Base-by-base conservation (phyloP, 192 early-diverging fungal species). In the Linnemannia hyalina region DNA sequence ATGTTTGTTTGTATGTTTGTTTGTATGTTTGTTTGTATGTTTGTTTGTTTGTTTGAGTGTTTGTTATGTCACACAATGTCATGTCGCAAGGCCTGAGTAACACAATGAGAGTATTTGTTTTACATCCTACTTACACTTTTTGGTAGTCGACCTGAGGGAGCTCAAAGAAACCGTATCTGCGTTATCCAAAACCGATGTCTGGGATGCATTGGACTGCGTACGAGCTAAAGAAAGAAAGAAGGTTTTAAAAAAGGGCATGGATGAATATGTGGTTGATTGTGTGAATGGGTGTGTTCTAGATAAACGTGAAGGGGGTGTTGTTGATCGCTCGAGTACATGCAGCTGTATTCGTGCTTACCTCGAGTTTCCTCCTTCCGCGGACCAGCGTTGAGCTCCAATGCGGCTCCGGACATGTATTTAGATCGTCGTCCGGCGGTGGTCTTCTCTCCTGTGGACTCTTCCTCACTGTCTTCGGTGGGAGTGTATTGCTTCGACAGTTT, bases 401-500 rank as follows among this genome's bases (percentile, higher is more conserved):
- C 42, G 11, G 82, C 47, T 15, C 82, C 82, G 18, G 82, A 83
- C 60, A 83, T 65, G 72, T 68, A 83, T 46, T 75, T 76, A n/a
- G 82, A 74, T 13, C 82, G 82, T 15, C 76, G 54, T 36, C 44
- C 16, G 23, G 49, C 47, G 8, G 47, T 41, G 8, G 60, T 32
- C 4, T 70, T 70, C 15, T 35, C 40, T 47, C 55, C 46, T 16
- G 46, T 16, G 35, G 77, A 54, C 52, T 81, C 80, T 42, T 81
- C 80, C 71, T 81, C 80, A 40, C 80, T 81, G 38, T 81, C 83
- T 44, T 85, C 83, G 0, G 83, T 77, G 23, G 83, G 83, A 16
- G 78, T 86, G 52, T 86, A 86, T 40, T 86, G 83, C 75, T 80
- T 86, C 16, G 83, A 86, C 35, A 86, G 46, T 75, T 86, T 86